A percentile compares a stretch with the other conserved stretches of the same genome.
phyloP scores from a whole-genome alignment of 1,284 basidiomycete species.

The Erythrobasidium hasegawianum region DNA sequence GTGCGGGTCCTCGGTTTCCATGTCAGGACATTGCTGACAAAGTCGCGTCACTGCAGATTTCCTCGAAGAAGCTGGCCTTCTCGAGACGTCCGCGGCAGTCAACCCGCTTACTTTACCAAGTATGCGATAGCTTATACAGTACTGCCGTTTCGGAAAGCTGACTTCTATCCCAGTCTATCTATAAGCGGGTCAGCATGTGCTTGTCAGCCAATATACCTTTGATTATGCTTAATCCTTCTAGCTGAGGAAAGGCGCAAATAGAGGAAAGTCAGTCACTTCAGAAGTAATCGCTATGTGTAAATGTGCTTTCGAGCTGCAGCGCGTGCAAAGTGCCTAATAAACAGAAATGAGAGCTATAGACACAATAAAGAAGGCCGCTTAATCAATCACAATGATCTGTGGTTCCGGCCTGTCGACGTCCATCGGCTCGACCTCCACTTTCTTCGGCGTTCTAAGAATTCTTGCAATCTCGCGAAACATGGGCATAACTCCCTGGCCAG shows the following conservation, averaged over 20 bases:
- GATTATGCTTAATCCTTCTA: too few relatives aligned
- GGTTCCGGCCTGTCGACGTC: background rate
- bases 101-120: slow-evolving; percentile 31
- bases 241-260: too few relatives aligned
- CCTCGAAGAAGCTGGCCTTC: slow-evolving; percentile 25
- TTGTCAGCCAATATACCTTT: too few relatives aligned
- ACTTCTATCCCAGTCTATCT: background rate
- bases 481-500: background rate
- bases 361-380: background rate
- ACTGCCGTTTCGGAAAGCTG: too few relatives aligned
- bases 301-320: too few relatives aligned
- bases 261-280: too few relatives aligned
- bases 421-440: background rate
- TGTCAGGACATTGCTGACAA: background rate
- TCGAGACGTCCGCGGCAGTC: slow-evolving; percentile 25
- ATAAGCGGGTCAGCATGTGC: too few relatives aligned
- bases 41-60: slow-evolving; percentile 11
- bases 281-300: too few relatives aligned
- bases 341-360: background rate
- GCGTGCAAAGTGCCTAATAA: too few relatives aligned
- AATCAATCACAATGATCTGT: background rate
- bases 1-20: background rate
- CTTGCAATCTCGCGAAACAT: background rate
- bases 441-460: background rate
- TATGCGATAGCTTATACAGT: too few relatives aligned